Evolutionary conservation across 352 stramenopile genomes (phyloP).

Genomic region (Pythium aphanidermatum): DNA sequence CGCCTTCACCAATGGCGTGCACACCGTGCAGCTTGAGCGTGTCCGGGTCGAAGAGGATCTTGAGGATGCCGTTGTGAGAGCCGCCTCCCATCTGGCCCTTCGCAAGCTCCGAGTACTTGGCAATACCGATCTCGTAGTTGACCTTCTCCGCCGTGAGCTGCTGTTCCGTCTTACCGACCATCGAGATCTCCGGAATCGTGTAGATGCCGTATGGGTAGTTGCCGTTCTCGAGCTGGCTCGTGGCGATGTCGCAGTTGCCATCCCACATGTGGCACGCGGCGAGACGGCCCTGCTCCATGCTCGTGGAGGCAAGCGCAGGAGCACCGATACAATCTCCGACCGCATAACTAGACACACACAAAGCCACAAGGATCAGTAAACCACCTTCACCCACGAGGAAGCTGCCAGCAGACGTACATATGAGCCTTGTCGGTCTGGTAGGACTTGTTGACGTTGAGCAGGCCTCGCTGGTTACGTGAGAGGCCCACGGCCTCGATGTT

Average conservation of each 20-base stretch:
- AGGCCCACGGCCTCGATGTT: constrained; percentile 81
- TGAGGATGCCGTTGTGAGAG: constrained; percentile 75
- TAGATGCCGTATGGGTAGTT: constrained; percentile 91
- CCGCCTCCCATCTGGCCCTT: constrained; percentile 88
- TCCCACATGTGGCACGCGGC: constrained; percentile 86
- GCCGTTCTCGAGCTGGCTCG: constrained; percentile 65
- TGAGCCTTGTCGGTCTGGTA: constrained; percentile 83
- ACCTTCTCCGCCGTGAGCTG: constrained; percentile 73
- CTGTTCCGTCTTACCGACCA: constrained; percentile 88
- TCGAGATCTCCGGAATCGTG: constrained; percentile 89
- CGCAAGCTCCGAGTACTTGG: constrained; percentile 82
- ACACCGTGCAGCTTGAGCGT: constrained; percentile 81
- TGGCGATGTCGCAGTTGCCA: constrained; percentile 37
- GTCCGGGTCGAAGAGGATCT: constrained; percentile 84
- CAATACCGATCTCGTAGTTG: constrained; percentile 85
- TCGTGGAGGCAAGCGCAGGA: constrained; percentile 81
- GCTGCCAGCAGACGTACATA: constrained; percentile 41
- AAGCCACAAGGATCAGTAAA: neutral
- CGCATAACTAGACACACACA: constrained; percentile 50
- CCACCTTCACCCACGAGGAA: neutral
- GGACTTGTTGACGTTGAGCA: constrained; percentile 83
- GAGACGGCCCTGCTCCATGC: constrained; percentile 85
- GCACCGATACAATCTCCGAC: constrained; percentile 87
- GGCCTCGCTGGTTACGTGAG: constrained; percentile 63
- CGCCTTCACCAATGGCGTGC: constrained; percentile 85